Base-by-base conservation (phyloP, 805 yeast genomes). In the Nakazawaea holstii region DNA sequence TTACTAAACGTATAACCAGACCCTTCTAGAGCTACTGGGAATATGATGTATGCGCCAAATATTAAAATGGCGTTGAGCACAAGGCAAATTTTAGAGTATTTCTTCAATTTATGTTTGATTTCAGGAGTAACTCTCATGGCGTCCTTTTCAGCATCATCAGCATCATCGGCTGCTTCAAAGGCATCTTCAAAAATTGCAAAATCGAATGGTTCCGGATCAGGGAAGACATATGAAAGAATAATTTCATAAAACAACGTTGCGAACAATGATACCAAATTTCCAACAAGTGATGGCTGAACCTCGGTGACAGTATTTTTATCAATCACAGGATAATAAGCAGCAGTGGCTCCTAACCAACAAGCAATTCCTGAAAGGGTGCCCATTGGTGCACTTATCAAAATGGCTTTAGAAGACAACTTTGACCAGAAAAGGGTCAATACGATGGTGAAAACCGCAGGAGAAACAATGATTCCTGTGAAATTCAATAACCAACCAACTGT, bases 351-450 rank as follows among this genome's bases (percentile, higher is more conserved):
- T 27, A 61, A 35, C 72, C 73, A 68, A 39, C 76, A 69, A 1
- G 75, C 80, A 50, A 77, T 72, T 36, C 76, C 77, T 50, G 78
- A 74, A 26, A 79, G 72, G 1, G 79, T 73, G 47, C 76, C 75
- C 70, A 77, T 67, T 8, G 81, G 67, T 49, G 74, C 71, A 53
- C 75, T 78, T 57, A 64, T 55, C 1, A 62, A 1, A 15, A 64
- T 41, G 8, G 58, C 52, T 14, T 38, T 37, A 33, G 54, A 55
- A 11, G 67, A 53, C 62, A 62, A 53, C 32, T 56, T 56, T 14
- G 50, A 52, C 68, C 68, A 73, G 43, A 70, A 64, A 50, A 72
- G 57, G 2, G 73, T 64, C 26, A 61, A 51, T 11, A 65, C 58
- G 45, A 60, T 59, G 4, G 67, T 62, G 31, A 57, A 51, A 11